phyloP scores from a whole-genome alignment of 176 grass and related monocot genomes.

The Juncus inflexus region DNA sequence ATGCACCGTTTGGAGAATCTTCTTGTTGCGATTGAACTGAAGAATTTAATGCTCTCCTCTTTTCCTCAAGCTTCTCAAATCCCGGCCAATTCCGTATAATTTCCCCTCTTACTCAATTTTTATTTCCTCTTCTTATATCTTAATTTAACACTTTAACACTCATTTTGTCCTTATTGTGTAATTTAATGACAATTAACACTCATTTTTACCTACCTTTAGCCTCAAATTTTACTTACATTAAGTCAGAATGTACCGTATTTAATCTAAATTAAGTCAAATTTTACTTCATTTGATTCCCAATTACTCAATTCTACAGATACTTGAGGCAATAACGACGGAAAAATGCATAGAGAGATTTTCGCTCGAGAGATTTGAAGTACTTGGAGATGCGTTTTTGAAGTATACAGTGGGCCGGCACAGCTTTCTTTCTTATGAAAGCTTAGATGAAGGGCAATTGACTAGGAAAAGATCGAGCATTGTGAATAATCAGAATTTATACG shows the following conservation, averaged over 20 bases:
- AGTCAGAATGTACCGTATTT: no score
- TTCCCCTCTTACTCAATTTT: constrained; percentile 22
- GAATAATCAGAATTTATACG: constrained; percentile 83
- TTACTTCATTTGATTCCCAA: constrained; percentile 13
- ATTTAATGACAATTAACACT: not conserved
- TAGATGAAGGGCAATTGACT: constrained; percentile 92
- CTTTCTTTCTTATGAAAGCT: constrained; percentile 66
- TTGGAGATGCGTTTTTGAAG: constrained; percentile 96
- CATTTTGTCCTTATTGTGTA: not conserved
- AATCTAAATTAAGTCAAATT: not conserved
- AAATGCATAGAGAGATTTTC: constrained; percentile 90
- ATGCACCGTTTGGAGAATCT: constrained; percentile 90
- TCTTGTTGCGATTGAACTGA: constrained; percentile 90
- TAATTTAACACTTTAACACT: constrained; percentile 17
- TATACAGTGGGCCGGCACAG: constrained; percentile 74
- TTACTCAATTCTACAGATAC: constrained; percentile 53
- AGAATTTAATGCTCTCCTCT: constrained; percentile 66
- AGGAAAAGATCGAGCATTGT: constrained; percentile 67
- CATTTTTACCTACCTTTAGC: constrained; percentile 5
- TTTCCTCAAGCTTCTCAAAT: constrained; percentile 81
- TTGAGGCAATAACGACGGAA: constrained; percentile 93
- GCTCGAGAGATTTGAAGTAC: constrained; percentile 88
- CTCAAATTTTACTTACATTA: no score
- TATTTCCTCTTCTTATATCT: constrained; percentile 9
- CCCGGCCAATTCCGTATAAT: constrained; percentile 60